Percentiles rank a stretch among this genome's conserved stretches.
Evolutionary conservation across 257 asterid genomes (phyloP).

Genomic region (Verbascum thapsus): DNA sequence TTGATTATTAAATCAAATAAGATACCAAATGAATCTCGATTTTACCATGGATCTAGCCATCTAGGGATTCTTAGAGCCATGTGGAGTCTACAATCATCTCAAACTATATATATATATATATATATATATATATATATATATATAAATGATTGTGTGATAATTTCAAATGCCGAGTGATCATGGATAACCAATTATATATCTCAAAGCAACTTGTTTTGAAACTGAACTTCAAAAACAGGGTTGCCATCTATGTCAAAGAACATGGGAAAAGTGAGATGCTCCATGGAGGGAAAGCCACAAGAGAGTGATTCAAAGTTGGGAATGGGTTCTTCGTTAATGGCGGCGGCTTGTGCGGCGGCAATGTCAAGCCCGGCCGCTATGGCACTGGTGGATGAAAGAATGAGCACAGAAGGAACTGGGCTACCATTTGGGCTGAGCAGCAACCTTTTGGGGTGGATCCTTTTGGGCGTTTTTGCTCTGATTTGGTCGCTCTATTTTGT

Average conservation of each 20-base stretch:
- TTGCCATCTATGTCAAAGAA: slow-evolving; percentile 58
- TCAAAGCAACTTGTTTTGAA: too few species aligned
- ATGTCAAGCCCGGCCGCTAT: slow-evolving; percentile 72
- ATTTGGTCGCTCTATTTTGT: slow-evolving; percentile 69
- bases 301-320: slow-evolving; percentile 56
- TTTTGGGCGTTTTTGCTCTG: slow-evolving; percentile 77
- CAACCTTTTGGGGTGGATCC: slow-evolving; percentile 83
- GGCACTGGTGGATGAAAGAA: slow-evolving; percentile 94
- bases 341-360: slow-evolving; percentile 62
- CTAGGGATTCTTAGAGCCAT: too few species aligned
- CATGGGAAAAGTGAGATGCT: slow-evolving; percentile 68
- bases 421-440: slow-evolving; percentile 94
- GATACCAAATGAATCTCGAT: too few species aligned
- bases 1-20: too few species aligned
- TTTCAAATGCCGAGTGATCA: too few species aligned
- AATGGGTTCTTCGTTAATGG: slow-evolving; percentile 56
- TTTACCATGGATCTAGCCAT: too few species aligned
- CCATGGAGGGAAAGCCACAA: slow-evolving; percentile 51
- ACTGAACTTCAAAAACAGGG: too few species aligned
- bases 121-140: too few species aligned
- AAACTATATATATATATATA: too few species aligned
- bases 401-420: slow-evolving; percentile 97
- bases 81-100: too few species aligned
- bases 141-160: too few species aligned
- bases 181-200: too few species aligned